Base-by-base conservation (phyloP, 2,329 filamentous ascomycete species). In the Aureobasidium sp. region DNA sequence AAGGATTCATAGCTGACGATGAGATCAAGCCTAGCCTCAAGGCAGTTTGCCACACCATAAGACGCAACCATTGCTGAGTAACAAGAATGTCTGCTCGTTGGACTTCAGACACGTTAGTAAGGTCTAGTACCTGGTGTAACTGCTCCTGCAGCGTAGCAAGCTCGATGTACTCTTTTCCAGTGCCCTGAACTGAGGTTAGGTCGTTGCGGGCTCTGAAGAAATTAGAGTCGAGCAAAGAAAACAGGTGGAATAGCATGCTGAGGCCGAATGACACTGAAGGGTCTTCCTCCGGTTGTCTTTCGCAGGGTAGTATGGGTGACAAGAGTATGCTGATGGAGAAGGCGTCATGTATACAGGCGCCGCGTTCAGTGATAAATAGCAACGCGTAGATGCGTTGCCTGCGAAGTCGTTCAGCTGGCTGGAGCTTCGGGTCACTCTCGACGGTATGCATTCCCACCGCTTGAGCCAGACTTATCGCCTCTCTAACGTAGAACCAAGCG, bases 21-120 rank as follows among this genome's bases (percentile, higher is more conserved):
- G 64, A 64, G 29, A 66, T 59, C 27, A 66, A 27, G 1, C 62
- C 64, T 1, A 62, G 48, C 35, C 56, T 63, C n/a, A 66, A 29
- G 0, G 62, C 65, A n/a, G 65, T 61, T 31, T 66, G 65, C 66
- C 64, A 67, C 33, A 66, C 64, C 8, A 66, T 54, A 6, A 67
- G 50, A 3, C 62, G 62, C 17, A 67, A 61, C 65, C 66, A 66
- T 40, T 67, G 66, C 33, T 66, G 65, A 1, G 66, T 65, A 19
- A 67, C 53, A 2, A 66, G 49, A 2, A 65, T 50, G 27, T 67
- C 64, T 0, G 65, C 66, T 35, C 62, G 62, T 49, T 66, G 66
- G 3, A 63, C 62, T 15, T 66, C 62, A 5, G 60, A 62, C 0
- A 65, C 37, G 1, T 58, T 60, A 40, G 45, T 48, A 7, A 65